These are phyloP conservation scores for Phytophthora rubi DNA, from an alignment of 352 stramenopile species.

Conservation along the genomic window DNA sequence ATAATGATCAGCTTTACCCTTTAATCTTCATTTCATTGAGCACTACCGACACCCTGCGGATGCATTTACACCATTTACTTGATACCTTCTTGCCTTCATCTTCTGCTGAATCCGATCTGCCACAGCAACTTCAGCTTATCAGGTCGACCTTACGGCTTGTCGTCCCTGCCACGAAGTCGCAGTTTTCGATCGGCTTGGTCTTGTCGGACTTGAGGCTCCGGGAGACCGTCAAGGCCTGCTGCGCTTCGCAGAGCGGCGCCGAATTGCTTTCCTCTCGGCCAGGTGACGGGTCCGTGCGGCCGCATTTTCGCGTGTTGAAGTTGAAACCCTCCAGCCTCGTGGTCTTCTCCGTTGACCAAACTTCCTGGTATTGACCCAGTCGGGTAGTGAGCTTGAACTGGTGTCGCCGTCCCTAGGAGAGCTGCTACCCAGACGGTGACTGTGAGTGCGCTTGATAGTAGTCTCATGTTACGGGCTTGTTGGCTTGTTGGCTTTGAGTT, in stretches of 20 bases:
- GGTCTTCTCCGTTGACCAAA: neutral
- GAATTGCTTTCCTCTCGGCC: neutral
- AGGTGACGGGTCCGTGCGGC: neutral
- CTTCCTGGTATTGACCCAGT: neutral
- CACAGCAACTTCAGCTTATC: neutral
- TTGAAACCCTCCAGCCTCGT: neutral
- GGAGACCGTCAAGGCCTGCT: neutral
- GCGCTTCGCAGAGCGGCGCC: neutral
- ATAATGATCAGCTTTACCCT: no score
- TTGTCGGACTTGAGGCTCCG: neutral
- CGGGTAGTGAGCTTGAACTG: neutral
- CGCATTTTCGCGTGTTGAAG: no score
- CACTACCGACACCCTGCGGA: neutral
- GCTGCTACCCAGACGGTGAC: neutral
- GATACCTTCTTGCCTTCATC: neutral
- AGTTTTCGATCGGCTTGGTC: neutral
- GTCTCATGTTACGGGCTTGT: neutral
- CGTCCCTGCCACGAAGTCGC: neutral
- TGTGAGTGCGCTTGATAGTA: neutral
- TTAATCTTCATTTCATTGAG: no score
- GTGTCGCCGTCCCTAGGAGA: neutral
- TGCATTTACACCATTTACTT: neutral
- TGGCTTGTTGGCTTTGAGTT: neutral
- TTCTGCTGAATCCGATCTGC: no score
- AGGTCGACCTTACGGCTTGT: neutral